A percentile compares a stretch with the other conserved stretches of the same genome.
These are phyloP conservation scores for Takakia lepidozioides DNA, from an alignment of 225 moss, liverwort and hornwort genomes.

Conservation along the genomic window DNA sequence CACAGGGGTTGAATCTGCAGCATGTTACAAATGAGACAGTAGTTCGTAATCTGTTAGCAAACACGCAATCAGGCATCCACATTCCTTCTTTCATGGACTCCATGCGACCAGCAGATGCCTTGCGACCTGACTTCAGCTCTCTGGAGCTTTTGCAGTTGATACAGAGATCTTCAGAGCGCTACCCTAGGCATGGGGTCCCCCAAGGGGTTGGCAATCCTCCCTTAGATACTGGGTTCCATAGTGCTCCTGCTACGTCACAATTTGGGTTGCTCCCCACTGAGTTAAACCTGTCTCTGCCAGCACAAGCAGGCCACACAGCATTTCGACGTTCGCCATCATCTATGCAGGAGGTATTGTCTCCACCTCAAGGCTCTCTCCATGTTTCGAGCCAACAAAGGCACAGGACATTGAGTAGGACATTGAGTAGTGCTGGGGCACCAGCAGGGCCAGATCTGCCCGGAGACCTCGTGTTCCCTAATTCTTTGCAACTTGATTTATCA, in stretches of 20 bases:
- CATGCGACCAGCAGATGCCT: slow-evolving; percentile 21
- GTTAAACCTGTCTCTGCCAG: slow-evolving; percentile 21
- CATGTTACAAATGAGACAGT: slow-evolving; percentile 20
- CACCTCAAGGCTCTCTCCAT: slow-evolving; percentile 3
- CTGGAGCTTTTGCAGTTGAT: slow-evolving; percentile 40
- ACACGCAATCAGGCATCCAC: slow-evolving; percentile 15
- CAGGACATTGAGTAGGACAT: slow-evolving; percentile 13
- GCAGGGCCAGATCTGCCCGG: slow-evolving; percentile 1
- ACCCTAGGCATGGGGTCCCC: slow-evolving; percentile 5
- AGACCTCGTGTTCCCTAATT: not conserved
- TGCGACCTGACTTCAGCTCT: slow-evolving; percentile 30
- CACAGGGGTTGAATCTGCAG: slow-evolving; percentile 12
- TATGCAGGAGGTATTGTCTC: slow-evolving; percentile 34
- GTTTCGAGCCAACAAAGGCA: slow-evolving; percentile 1
- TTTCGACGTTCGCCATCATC: slow-evolving; percentile 19
- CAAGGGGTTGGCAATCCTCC: slow-evolving; percentile 7
- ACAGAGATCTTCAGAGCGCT: slow-evolving; percentile 16
- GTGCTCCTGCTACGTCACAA: slow-evolving; percentile 11
- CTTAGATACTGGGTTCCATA: slow-evolving; percentile 15
- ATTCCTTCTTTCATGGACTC: slow-evolving; percentile 22
- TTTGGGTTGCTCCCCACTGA: slow-evolving; percentile 19
- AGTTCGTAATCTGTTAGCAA: slow-evolving; percentile 17
- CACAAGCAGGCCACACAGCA: slow-evolving; percentile 15
- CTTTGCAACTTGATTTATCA: slow-evolving; percentile 24
- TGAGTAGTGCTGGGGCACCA: not conserved